Base-by-base conservation (phyloP, 306 rosid species). In the Betula pendula region DNA sequence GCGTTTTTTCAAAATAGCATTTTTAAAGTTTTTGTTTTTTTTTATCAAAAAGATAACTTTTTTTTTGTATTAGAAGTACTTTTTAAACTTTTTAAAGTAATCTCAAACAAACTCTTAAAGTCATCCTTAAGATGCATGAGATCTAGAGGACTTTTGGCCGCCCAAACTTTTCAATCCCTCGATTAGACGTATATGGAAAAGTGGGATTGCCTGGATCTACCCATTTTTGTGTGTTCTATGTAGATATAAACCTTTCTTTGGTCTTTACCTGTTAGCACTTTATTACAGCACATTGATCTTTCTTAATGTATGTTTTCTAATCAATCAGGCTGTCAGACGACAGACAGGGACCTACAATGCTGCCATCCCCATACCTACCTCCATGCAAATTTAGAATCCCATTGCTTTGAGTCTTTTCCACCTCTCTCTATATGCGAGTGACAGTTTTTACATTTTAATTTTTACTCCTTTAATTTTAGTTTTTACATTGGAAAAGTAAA, bases 141-240 rank as follows among this genome's bases (percentile, higher is more conserved):
- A 80, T 72, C 69, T 83, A 17, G 56, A 27, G 9, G 25, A 67
- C 77, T 83, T 88, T 84, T 84, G 75, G 90, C 88, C 86, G 84
- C 85, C 87, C 81, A 79, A 48, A 60, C 84, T 76, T 82, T 83
- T 58, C 5, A 42, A 60, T 73, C 14, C 38, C 51, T 63, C 48
- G 70, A 49, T 31, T 62, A 11, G 66, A 51, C 53, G 22, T 7
- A 58, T 47, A 63, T 60, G 16, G 19, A 40, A 74, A 77, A 74
- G 11, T 13, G 63, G 77, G 84, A 75, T 77, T 44, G 48, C 75
- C 49, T 68, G 75, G 84, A 87, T 81, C 84, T 76, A 65, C 80
- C 82, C 16, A 45, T 45, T 45, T 47, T 67, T 6, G 82, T 86
- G 86, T 85, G 88, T 63, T 90, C 73, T 75, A 3, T 22, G 5